A percentile compares a stretch with the other conserved stretches of the same genome.
These are phyloP conservation scores for Fusarium luffae DNA, from an alignment of 2,329 filamentous ascomycete species.

Conservation along the genomic window DNA sequence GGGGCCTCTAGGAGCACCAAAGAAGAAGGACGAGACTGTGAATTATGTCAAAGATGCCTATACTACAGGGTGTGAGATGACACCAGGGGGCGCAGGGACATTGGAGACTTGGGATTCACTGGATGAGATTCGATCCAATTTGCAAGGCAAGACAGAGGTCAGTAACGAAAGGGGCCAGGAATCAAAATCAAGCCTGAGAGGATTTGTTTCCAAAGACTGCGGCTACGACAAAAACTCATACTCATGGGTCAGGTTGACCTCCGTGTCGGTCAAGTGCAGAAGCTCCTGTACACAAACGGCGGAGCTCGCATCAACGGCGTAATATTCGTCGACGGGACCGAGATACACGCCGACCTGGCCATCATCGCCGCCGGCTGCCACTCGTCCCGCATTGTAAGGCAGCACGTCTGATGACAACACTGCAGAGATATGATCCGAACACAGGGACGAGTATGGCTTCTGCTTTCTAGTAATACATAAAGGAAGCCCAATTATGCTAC, in stretches of 20 bases:
- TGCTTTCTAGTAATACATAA: neutral
- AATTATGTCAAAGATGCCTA: constrained; percentile 4
- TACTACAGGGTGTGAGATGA: neutral
- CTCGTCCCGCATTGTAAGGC: neutral
- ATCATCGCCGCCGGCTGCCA: neutral
- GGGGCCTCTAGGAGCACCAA: neutral
- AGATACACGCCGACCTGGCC: neutral
- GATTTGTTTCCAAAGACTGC: neutral
- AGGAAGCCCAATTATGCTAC: neutral
- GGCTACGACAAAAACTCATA: neutral
- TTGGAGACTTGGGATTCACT: neutral
- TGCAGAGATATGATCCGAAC: neutral
- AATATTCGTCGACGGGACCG: neutral
- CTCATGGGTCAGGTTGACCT: neutral
- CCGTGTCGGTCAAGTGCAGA: neutral
- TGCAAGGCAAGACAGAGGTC: neutral
- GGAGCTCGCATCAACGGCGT: neutral
- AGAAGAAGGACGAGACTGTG: neutral
- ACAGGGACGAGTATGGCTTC: neutral
- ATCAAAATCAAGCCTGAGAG: neutral
- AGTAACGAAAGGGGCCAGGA: neutral
- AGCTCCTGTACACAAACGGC: neutral
- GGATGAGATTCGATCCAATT: neutral
- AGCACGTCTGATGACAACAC: neutral
- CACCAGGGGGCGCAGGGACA: neutral